Percentiles rank a stretch among this genome's conserved stretches.
Evolutionary conservation across 1,284 basidiomycete genomes (phyloP).

Genomic region (Takashimella tepidaria): DNA sequence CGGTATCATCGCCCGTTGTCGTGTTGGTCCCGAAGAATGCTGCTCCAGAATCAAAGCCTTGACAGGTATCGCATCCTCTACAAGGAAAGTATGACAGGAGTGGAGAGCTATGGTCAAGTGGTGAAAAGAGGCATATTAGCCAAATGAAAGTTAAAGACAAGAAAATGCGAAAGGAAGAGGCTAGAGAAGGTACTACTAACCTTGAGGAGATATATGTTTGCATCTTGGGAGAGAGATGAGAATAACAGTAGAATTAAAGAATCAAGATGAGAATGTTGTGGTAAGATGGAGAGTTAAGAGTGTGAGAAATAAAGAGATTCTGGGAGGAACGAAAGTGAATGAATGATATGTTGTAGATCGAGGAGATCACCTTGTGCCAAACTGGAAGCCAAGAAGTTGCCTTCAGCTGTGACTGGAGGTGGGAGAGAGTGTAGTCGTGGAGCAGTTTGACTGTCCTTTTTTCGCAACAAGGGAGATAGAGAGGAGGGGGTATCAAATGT

Average conservation of each 20-base stretch:
- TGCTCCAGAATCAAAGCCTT: slow-evolving; percentile 13
- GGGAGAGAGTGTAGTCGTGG: background rate
- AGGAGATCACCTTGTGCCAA: too few species aligned
- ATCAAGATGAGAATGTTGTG: background rate
- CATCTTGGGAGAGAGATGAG: slow-evolving; percentile 11
- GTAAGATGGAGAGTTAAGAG: too few species aligned
- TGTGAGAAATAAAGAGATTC: too few species aligned
- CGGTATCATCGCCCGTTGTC: slow-evolving; percentile 18
- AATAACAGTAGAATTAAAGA: background rate
- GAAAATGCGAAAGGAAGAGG: background rate
- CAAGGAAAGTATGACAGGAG: slow-evolving; percentile 30
- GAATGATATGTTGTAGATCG: too few species aligned
- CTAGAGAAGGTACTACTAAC: slow-evolving; percentile 11
- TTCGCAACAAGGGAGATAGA: too few species aligned
- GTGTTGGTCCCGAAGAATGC: slow-evolving; percentile 2
- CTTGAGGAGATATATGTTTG: slow-evolving; percentile 18
- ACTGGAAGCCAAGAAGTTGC: too few species aligned
- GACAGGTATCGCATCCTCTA: slow-evolving; percentile 16
- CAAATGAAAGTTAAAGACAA: background rate
- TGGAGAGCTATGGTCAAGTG: slow-evolving; percentile 24
- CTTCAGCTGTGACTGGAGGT: too few species aligned
- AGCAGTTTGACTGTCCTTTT: too few species aligned
- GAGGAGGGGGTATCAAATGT: too few species aligned
- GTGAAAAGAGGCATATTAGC: background rate
- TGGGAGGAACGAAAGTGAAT: too few species aligned